These are phyloP conservation scores for Adansonia grandidieri DNA, from an alignment of 441 rosid species.

Conservation along the genomic window DNA sequence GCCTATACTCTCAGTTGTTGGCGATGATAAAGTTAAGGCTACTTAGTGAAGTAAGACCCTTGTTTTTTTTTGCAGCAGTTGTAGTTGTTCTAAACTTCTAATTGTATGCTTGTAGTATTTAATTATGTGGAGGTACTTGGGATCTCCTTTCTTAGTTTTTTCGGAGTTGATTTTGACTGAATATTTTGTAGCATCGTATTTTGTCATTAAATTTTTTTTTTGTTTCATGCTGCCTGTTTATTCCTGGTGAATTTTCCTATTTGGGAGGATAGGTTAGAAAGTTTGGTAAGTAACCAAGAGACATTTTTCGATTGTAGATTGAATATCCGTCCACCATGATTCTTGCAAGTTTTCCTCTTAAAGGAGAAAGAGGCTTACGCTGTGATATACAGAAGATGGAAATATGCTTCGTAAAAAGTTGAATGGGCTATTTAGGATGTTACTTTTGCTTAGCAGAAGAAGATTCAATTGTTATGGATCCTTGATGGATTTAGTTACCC, in stretches of 20 bases:
- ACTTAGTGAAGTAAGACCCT: constrained; percentile 56
- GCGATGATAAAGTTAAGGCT: constrained; percentile 86
- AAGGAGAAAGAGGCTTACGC: neutral
- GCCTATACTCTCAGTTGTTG: constrained; percentile 86
- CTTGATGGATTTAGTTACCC: neutral
- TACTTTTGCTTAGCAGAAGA: neutral
- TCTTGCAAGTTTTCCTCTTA: neutral
- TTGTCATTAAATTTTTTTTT: constrained; percentile 7
- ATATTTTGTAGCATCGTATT: constrained; percentile 38
- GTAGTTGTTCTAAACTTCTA: constrained; percentile 42
- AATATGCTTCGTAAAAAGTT: neutral
- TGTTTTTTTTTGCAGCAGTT: constrained; percentile 33
- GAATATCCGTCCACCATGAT: neutral
- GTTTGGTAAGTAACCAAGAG: neutral
- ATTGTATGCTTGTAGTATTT: constrained; percentile 42
- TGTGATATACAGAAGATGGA: neutral
- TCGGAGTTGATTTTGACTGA: constrained; percentile 41
- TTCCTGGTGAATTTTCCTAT: constrained; percentile 13
- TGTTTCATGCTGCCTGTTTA: constrained; percentile 16
- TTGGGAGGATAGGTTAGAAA: constrained; percentile 11
- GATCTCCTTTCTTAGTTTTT: constrained; percentile 34
- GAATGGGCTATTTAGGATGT: neutral
- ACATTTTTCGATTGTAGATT: neutral
- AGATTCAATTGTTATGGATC: constrained; percentile 6
- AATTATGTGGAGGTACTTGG: constrained; percentile 39